A percentile compares a stretch with the other conserved stretches of the same genome.
Evolutionary conservation across 805 yeast genomes (phyloP).

Genomic region (Metahyphopichia silvanorum): DNA sequence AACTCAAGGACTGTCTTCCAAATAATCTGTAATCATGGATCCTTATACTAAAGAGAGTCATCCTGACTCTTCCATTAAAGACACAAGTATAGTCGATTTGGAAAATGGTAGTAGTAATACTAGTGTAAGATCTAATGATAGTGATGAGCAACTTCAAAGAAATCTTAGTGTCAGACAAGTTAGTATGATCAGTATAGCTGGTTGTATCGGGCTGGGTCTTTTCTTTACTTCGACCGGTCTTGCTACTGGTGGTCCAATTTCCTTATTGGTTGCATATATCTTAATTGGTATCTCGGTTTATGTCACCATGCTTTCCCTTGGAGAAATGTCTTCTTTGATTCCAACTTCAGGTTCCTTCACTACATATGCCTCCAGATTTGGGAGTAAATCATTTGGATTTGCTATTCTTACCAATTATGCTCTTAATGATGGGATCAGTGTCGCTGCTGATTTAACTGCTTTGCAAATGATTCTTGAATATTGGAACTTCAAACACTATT

Average conservation of each 20-base stretch:
- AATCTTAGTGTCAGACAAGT: slow-evolving; percentile 21
- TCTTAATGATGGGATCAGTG: slow-evolving; percentile 49
- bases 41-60: no score
- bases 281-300: slow-evolving; percentile 45
- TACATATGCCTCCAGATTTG: slow-evolving; percentile 46
- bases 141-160: slow-evolving; percentile 18
- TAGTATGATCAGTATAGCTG: slow-evolving; percentile 36
- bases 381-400: slow-evolving; percentile 50
- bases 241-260: slow-evolving; percentile 30
- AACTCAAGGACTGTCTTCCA: no score
- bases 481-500: slow-evolving; percentile 50
- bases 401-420: slow-evolving; percentile 49
- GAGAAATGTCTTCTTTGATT: slow-evolving; percentile 54
- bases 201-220: slow-evolving; percentile 34
- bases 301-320: slow-evolving; percentile 50
- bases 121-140: no score
- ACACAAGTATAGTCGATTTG: not conserved
- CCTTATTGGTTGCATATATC: slow-evolving; percentile 30
- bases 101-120: not conserved
- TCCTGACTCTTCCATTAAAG: no score
- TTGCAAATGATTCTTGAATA: slow-evolving; percentile 42
- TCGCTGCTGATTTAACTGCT: slow-evolving; percentile 48
- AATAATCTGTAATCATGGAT: no score
- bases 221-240: slow-evolving; percentile 29
- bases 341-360: slow-evolving; percentile 58